These are phyloP conservation scores for Suhomyces terraborum DNA, from an alignment of 1,139 yeast species.

Conservation along the genomic window DNA sequence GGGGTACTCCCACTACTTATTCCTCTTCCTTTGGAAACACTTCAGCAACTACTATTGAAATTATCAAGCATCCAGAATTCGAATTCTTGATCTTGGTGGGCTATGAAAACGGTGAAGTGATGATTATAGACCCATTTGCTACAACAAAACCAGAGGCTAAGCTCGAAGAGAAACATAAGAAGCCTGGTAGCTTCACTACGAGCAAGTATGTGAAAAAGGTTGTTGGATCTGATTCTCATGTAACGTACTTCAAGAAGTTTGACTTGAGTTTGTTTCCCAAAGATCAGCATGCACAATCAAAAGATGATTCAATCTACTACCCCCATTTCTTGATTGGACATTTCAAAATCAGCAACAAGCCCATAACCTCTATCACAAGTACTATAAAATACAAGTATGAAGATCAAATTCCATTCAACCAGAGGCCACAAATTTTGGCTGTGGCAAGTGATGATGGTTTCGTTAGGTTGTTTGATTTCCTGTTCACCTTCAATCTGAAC, in stretches of 20 bases:
- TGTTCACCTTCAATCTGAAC: constrained; percentile 19
- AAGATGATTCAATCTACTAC: constrained; percentile 6
- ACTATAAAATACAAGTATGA: constrained; percentile 28
- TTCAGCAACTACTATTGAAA: constrained; percentile 38
- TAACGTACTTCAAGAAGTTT: constrained; percentile 43
- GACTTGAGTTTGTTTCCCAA: constrained; percentile 36
- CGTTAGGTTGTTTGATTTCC: constrained; percentile 57
- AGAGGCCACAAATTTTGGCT: constrained; percentile 52
- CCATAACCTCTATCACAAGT: constrained; percentile 46
- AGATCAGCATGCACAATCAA: background rate
- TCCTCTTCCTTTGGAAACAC: constrained; percentile 15
- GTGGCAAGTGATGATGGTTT: constrained; percentile 70
- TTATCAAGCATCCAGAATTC: constrained; percentile 33
- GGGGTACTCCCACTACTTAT: constrained; percentile 6
- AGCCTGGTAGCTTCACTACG: constrained; percentile 5
- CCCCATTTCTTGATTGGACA: constrained; percentile 47
- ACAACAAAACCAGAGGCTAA: constrained; percentile 13
- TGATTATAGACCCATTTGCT: constrained; percentile 33
- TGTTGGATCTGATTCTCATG: constrained; percentile 36
- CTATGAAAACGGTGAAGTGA: constrained; percentile 44
- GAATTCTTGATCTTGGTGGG: constrained; percentile 42
- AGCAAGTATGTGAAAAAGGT: constrained; percentile 29
- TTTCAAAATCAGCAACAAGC: constrained; percentile 59
- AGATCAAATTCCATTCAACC: background rate
- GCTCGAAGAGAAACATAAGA: constrained; percentile 12